phyloP scores from a whole-genome alignment of 148 eudicot species.

The Heliamphora exappendiculata region DNA sequence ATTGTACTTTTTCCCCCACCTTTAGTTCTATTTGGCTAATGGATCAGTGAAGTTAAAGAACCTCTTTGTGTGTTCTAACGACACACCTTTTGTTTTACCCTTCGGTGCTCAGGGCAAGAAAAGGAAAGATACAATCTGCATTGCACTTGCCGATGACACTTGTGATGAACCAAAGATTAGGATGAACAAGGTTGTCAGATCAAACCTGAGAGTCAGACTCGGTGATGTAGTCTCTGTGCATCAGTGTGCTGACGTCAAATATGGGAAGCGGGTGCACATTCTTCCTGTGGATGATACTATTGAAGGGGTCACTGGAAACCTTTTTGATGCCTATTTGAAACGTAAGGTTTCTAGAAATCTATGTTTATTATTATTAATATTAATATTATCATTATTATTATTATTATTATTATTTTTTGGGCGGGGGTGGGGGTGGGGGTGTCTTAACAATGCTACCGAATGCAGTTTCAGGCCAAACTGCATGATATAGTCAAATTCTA shows the following conservation, averaged over 20 bases:
- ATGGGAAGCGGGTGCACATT: slow-evolving; percentile 27
- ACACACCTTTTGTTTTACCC: neutral
- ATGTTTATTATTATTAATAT: no score
- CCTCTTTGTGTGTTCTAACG: no score
- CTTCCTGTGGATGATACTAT: slow-evolving; percentile 32
- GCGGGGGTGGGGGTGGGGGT: no score
- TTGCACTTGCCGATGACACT: slow-evolving; percentile 21
- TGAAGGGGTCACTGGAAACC: slow-evolving; percentile 36
- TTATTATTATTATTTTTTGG: no score
- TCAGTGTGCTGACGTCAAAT: slow-evolving; percentile 25
- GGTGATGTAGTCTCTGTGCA: slow-evolving; percentile 22
- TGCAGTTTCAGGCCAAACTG: no score
- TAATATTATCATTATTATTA: no score
- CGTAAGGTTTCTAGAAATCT: no score
- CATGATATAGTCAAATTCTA: no score
- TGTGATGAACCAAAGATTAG: slow-evolving; percentile 25
- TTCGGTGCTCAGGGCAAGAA: slow-evolving; percentile 13
- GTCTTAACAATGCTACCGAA: no score
- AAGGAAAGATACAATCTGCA: slow-evolving; percentile 23
- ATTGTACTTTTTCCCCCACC: neutral
- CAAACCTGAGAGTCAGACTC: slow-evolving; percentile 20
- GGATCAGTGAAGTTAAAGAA: no score
- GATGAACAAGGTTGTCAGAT: slow-evolving; percentile 23
- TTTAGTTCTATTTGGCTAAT: neutral
- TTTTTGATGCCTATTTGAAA: slow-evolving; percentile 32